These are phyloP conservation scores for Wickerhamomyces strasburgensis DNA, from an alignment of 805 yeast species.

Conservation along the genomic window DNA sequence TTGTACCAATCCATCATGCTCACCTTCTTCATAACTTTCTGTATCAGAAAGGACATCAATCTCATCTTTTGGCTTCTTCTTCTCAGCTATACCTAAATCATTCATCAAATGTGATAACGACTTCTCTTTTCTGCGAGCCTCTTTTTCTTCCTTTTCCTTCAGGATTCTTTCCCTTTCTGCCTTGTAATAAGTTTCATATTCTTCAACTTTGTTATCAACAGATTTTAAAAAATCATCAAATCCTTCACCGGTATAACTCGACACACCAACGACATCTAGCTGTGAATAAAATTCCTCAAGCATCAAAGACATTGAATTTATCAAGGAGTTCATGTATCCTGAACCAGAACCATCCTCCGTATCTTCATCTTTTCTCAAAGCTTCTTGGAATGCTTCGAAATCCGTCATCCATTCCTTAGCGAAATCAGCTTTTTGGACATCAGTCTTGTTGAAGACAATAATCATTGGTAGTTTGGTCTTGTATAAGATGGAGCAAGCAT, in stretches of 20 bases:
- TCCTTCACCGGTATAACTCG: constrained; percentile 91
- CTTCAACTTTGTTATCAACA: constrained; percentile 82
- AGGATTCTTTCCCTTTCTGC: constrained; percentile 81
- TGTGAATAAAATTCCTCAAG: constrained; percentile 93
- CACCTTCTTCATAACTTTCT: constrained; percentile 41
- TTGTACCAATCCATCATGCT: constrained; percentile 36
- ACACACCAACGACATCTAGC: constrained; percentile 87
- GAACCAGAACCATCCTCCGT: constrained; percentile 61
- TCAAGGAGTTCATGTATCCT: constrained; percentile 91
- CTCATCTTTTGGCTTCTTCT: constrained; percentile 32
- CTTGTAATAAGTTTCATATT: constrained; percentile 76
- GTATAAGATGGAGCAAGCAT: constrained; percentile 94
- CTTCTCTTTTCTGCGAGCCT: constrained; percentile 64
- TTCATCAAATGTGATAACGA: constrained; percentile 72
- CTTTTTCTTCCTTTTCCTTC: constrained; percentile 71
- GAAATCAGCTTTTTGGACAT: constrained; percentile 76
- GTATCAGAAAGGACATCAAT: constrained; percentile 52
- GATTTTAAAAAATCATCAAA: constrained; percentile 85
- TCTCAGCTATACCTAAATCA: constrained; percentile 68
- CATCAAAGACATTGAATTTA: constrained; percentile 94
- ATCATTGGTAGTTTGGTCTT: constrained; percentile 97
- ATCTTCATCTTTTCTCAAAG: constrained; percentile 64
- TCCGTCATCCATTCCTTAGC: constrained; percentile 98
- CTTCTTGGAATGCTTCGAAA: constrained; percentile 84
- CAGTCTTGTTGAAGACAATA: constrained; percentile 92